Base-by-base conservation (phyloP, 768 basidiomycete species). In the Pulveroboletus sp. region DNA sequence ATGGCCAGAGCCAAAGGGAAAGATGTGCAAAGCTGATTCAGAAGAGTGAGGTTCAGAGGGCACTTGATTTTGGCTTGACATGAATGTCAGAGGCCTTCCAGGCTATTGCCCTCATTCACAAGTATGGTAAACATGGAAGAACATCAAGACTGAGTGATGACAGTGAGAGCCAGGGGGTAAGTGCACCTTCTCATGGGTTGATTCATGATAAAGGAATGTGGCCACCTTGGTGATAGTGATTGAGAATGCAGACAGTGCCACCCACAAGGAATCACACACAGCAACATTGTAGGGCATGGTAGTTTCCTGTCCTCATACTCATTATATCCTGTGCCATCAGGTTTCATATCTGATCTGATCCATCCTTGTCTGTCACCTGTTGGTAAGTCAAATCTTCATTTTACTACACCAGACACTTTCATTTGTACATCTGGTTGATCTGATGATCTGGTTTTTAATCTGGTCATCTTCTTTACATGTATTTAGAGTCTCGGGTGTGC, bases 131-230 rank as follows among this genome's bases (percentile, higher is more conserved):
- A 13, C 14, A 38, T 23, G 20, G 20, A 4, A 14, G 27, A 12
- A 17, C 16, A 30, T 27, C 9, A 2, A 29, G 45, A 19, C 45
- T 12, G 12, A 29, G 12, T 6, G 12, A 29, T 6, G 32, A 9
- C 32, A 34, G 32, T 34, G 32, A 34, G 8, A 29, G 27, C 27
- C 27, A 6, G 12, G 27, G 6, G 16, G 8, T 14, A 5, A 42
- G 24, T 38, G 19, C 5, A 71, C 70, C 63, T 70, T 70, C 19
- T 49, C 38, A 2, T 61, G 58, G 0, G 57, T 63, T 10, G 58
- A 56, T 39, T 69, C 65, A 46, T 68, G 55, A 12, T 64, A 29
- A 7, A 71, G 61, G 45, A 68, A 73, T 8, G 63, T n/a, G 0
- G 60, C 58, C 2, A 62, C 71, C 32, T 71, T 71, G 2, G 55